phyloP scores from a whole-genome alignment of 2,329 filamentous ascomycete genomes.

The Cryphonectria radicalis region DNA sequence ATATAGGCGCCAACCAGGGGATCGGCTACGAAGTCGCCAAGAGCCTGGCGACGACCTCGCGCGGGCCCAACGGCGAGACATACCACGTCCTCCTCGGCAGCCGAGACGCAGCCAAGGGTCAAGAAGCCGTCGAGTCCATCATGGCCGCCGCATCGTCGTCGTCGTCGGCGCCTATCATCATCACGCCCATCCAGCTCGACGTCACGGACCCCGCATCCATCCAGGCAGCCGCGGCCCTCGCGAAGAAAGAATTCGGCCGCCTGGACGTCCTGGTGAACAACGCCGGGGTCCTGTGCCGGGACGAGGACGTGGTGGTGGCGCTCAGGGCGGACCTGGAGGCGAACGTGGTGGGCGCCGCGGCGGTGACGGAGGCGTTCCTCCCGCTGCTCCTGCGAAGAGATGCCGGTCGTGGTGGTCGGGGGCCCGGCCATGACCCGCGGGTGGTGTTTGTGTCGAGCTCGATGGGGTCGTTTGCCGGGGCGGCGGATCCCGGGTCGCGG shows the following conservation, averaged over 20 bases:
- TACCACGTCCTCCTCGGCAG: constrained; percentile 38
- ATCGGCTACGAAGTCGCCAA: constrained; percentile 1
- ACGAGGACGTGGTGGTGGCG: constrained; percentile 7
- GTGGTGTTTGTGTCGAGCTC: constrained; percentile 32
- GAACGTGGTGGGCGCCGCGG: constrained; percentile 15
- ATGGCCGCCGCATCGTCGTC: not conserved
- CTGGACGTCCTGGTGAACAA: not conserved
- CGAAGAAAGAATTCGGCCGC: not conserved
- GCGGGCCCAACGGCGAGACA: not conserved
- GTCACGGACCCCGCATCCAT: constrained; percentile 31
- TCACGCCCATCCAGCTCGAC: constrained; percentile 30
- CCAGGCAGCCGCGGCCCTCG: constrained; percentile 23
- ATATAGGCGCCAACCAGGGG: not conserved
- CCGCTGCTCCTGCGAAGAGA: not conserved
- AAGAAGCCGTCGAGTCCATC: constrained; percentile 28
- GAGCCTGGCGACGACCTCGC: not conserved
- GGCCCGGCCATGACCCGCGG: not conserved
- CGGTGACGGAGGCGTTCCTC: constrained; percentile 22
- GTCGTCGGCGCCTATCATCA: not conserved
- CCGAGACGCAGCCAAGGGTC: constrained; percentile 33
- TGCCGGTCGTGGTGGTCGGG: too few species aligned
- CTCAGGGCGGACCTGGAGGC: constrained; percentile 18
- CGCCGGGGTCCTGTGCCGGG: constrained; percentile 15
- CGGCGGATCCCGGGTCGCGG: constrained; percentile 29
- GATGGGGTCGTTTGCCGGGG: constrained; percentile 32